Evolutionary conservation across 2,329 filamentous ascomycete genomes (phyloP), one percentile per base, ranked within the genome.

Genomic region (Xylariaceae sp.): DNA sequence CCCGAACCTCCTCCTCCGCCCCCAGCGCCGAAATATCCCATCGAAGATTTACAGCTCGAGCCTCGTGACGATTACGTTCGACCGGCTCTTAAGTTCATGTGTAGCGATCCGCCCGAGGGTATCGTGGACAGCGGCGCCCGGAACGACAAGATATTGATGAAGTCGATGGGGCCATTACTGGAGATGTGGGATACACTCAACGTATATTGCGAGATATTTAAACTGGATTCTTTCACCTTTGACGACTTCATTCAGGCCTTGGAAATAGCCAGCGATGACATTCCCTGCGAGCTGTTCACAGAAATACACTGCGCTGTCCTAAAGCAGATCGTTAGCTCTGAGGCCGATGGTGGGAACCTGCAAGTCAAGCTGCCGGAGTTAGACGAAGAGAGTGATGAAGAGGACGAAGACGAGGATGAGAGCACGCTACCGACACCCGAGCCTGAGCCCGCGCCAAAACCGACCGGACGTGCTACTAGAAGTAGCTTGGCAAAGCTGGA

Each of bases 151-250:
- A 81, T 97, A 40, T 69, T 83, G 16, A 93, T 91, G 80, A 81
- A 85, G 54, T 91, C 89, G 3, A 79, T 96, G n/a, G 89, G 90
- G 0, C 76, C 81, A 2, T 69, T 97, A 13, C 68, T 98, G 18
- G 91, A 96, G 65, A 88, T 87, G 0, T 98, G 93, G 93, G 89
- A 96, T 55, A 96, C 90, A 0, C 74, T 98, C 26, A 98, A 96
- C 56, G 91, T 98, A n/a, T 96, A 96, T 60, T 95, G 89, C 59
- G 89, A 95, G 57, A 85, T 96, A 15, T 95, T 95, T 59, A 81
- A 88, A 57, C 74, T 98, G 19, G 93, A 98, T 63, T 97, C 91
- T 0, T 98, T 98, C 60, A 97, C 91, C 0, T 94, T 97, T 56
- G 93, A 98, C 61, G 93, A 98, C 62, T 97, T 90, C 56, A 75